Evolutionary conservation across 192 early-diverging fungal species (phyloP), one percentile per base, ranked within the genome.

Genomic region (Linderina pennispora): DNA sequence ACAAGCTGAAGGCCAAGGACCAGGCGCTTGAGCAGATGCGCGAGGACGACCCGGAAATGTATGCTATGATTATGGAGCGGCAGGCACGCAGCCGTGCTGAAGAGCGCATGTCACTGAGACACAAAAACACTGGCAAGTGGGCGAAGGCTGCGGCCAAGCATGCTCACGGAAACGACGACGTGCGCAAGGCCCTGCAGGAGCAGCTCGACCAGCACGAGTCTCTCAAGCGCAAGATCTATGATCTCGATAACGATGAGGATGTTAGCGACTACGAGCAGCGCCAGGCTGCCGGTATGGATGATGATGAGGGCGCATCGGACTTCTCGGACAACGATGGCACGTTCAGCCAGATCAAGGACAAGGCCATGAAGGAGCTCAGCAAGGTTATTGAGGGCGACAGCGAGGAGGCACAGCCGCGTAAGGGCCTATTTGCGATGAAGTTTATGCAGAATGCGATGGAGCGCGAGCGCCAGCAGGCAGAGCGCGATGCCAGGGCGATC

Each of bases 41-140:
- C 38, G 74, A 86, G 48, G 65, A 82, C 6, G 92, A 97, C 34
- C 63, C 77, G 3, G 79, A 83, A 48, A 65, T 73, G 69, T 57
- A 65, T 53, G 61, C 31, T 16, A 52, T 60, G 55, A 17, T 71
- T 23, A 28, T 65, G 2, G 62, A 65, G 40, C 65, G 66, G 36
- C 52, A 61, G 58, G 58, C 69, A 1, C 36, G 43, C 44, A 45
- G 34, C 22, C 80, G 97, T 31, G 93, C 90, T 5, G 74, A 88
- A 57, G 94, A 96, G 61, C 87, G 97, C 15, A 90, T 97, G 83
- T 79, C 91, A 1, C 65, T 94, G 43, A 82, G 88, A 17, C 94
- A 97, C 67, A 96, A 96, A 67, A 92, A 90, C 57, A 94, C 84
- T 0, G 85, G 92, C 48, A 94, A 97, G 64, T 99, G 97, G 97